These are phyloP conservation scores for Pseudotulostoma volvatum DNA, from an alignment of 495 filamentous ascomycete species.

Conservation along the genomic window DNA sequence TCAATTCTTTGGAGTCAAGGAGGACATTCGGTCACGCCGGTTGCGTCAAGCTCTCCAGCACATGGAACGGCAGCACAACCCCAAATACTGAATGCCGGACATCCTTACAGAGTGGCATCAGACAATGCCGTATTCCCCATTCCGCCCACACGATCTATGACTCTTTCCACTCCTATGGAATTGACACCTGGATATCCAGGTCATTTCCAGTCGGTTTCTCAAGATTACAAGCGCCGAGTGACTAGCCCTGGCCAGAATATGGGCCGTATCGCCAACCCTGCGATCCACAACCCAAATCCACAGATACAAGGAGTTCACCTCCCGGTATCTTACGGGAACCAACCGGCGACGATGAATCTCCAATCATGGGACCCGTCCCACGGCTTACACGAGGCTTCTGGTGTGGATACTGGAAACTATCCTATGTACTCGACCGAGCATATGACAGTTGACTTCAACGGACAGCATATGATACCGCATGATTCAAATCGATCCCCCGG, in stretches of 20 bases:
- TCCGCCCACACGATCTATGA: constrained; percentile 23
- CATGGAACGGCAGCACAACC: constrained; percentile 19
- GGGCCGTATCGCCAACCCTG: not conserved
- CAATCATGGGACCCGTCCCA: not conserved
- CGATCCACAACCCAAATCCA: not conserved
- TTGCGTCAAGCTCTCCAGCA: constrained; percentile 23
- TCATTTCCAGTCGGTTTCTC: constrained; percentile 12
- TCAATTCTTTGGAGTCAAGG: constrained; percentile 5
- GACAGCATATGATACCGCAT: not conserved
- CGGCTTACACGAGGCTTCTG: not conserved
- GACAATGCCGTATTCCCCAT: constrained; percentile 28
- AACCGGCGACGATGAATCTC: not conserved
- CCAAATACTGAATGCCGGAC: constrained; percentile 22
- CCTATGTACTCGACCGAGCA: not conserved
- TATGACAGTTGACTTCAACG: not conserved
- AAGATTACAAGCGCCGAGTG: constrained; percentile 28
- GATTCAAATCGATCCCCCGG: not conserved
- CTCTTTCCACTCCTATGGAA: constrained; percentile 21
- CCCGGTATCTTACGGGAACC: not conserved
- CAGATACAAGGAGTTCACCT: not conserved
- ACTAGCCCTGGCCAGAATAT: constrained; percentile 24
- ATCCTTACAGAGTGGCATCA: constrained; percentile 22
- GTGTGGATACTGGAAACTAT: not conserved
- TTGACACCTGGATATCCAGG: constrained; percentile 15
- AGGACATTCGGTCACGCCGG: constrained; percentile 5